phyloP scores from a whole-genome alignment of 2,329 filamentous ascomycete species.

The Furcasterigmium sp. region DNA sequence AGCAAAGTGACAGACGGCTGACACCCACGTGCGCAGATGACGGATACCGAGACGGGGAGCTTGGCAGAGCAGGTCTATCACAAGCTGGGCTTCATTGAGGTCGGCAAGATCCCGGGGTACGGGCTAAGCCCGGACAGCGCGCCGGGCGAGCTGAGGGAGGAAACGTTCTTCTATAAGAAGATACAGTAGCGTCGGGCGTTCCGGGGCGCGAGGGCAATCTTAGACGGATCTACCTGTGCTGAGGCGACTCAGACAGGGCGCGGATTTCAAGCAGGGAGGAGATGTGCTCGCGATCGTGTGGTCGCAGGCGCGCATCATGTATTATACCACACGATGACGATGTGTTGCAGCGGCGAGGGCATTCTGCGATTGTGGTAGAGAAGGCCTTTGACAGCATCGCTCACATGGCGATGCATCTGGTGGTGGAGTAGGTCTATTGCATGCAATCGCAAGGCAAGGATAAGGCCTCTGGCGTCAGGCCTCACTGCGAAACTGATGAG shows the following conservation, averaged over 20 bases:
- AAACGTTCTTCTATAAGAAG: slow-evolving; percentile 56
- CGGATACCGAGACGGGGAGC: slow-evolving; percentile 48
- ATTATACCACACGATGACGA: no score
- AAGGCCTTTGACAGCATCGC: no score
- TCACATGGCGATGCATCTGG: no score
- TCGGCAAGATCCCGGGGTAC: slow-evolving; percentile 51
- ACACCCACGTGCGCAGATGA: slow-evolving; percentile 27
- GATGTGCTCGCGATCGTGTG: no score
- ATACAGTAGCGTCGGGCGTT: slow-evolving; percentile 19
- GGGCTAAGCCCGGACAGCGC: slow-evolving; percentile 35
- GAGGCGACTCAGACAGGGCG: slow-evolving; percentile 3
- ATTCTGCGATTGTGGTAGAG: no score
- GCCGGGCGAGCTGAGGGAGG: slow-evolving; percentile 39
- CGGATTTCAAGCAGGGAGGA: no score
- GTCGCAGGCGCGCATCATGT: no score
- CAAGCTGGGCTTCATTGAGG: slow-evolving; percentile 49
- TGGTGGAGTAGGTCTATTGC: no score
- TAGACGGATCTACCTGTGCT: slow-evolving; percentile 4
- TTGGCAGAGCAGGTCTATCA: slow-evolving; percentile 48
- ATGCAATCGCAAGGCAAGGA: no score
- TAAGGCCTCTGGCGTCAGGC: no score
- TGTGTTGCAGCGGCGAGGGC: no score
- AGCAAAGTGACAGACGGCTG: not conserved
- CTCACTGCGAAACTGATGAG: no score
- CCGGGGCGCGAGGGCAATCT: slow-evolving; percentile 2